phyloP scores from a whole-genome alignment of 306 rosid species.

The Fragaria iinumae region DNA sequence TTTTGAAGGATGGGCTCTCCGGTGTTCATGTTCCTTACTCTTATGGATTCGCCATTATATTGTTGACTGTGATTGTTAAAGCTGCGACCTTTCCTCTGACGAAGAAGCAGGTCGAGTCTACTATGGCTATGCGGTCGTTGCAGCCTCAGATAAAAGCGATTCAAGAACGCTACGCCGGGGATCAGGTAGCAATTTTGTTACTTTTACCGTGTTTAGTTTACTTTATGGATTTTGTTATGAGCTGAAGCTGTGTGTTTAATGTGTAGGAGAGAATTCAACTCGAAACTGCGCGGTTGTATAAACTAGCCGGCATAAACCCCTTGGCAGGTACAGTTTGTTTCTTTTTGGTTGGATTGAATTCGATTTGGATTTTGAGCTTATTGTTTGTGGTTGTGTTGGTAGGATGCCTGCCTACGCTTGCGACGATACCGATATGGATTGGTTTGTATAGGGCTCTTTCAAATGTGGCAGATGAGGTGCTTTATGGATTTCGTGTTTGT shows the following conservation, averaged over 20 bases:
- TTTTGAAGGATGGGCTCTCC: constrained; percentile 84
- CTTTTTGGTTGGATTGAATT: background rate
- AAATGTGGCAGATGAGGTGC: constrained; percentile 92
- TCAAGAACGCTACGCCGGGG: constrained; percentile 81
- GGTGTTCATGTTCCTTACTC: constrained; percentile 79
- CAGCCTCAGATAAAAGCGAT: constrained; percentile 91
- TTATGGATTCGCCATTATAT: constrained; percentile 94
- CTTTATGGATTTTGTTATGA: background rate
- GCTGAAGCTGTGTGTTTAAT: constrained; percentile 17
- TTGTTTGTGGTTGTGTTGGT: constrained; percentile 8
- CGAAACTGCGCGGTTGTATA: constrained; percentile 87
- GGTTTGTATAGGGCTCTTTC: constrained; percentile 96
- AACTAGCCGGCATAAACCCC: constrained; percentile 89
- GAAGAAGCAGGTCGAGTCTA: constrained; percentile 75
- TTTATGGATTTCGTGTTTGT: constrained; percentile 2
- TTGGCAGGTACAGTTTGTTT: constrained; percentile 64
- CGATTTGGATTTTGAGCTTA: background rate
- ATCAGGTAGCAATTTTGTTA: constrained; percentile 50
- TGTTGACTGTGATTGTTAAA: constrained; percentile 24
- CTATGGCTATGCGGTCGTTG: constrained; percentile 84
- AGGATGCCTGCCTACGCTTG: constrained; percentile 93
- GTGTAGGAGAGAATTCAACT: constrained; percentile 92
- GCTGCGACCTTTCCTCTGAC: constrained; percentile 25
- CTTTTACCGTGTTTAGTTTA: background rate
- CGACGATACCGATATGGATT: constrained; percentile 95